phyloP scores from a whole-genome alignment of 2,329 filamentous ascomycete genomes.

The Xylaria sp. region DNA sequence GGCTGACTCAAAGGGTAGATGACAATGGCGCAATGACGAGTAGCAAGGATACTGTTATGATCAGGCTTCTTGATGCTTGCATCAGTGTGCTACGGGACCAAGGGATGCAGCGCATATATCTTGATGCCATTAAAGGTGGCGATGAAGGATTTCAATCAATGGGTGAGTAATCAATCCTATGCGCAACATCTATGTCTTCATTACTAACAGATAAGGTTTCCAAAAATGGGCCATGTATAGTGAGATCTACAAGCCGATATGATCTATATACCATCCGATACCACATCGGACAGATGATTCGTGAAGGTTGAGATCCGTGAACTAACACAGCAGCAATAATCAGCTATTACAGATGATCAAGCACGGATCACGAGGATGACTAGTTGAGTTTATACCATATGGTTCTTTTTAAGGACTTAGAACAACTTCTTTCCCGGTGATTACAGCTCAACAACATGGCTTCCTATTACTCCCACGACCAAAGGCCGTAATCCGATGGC shows the following conservation, averaged over 20 bases:
- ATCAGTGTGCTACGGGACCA: conserved; percentile 59
- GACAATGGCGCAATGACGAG: conserved; percentile 57
- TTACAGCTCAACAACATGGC: conserved; percentile 4
- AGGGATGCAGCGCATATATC: conserved; percentile 65
- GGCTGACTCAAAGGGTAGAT: conserved; percentile 51
- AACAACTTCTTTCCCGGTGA: conserved; percentile 14
- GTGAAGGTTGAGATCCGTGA: conserved; percentile 12
- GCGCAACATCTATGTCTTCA: conserved; percentile 3
- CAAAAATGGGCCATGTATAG: conserved; percentile 68
- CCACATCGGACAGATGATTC: conserved; percentile 10
- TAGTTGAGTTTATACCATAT: conserved; percentile 4
- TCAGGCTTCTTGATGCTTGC: conserved; percentile 65
- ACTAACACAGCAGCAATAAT: conserved; percentile 21
- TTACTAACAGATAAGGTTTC: conserved; percentile 58
- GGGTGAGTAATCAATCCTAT: conserved; percentile 56
- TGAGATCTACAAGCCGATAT: conserved; percentile 63
- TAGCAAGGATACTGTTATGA: conserved; percentile 61
- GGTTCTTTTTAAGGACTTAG: conserved; percentile 4
- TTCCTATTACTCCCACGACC: not conserved
- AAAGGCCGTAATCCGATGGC: not conserved
- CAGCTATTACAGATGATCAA: conserved; percentile 3
- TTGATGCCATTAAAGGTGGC: conserved; percentile 65
- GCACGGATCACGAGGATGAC: not conserved
- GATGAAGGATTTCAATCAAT: conserved; percentile 62
- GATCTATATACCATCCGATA: conserved; percentile 29